Conservation (phyloP, 108 stramenopile species). For the Skeletonema grethae region DNA sequence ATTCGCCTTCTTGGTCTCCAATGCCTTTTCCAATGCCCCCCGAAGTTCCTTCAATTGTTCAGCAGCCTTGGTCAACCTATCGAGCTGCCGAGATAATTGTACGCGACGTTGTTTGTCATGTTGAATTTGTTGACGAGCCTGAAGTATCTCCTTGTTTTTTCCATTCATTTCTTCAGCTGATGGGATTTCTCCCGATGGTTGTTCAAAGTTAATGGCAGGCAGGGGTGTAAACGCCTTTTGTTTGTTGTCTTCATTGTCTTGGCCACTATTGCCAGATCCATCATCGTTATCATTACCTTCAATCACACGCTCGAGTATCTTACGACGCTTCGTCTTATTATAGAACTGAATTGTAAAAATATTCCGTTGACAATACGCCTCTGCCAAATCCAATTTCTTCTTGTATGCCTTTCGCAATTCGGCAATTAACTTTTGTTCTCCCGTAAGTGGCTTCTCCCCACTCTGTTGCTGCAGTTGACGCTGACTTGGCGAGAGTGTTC, state of each 20-base stretch:
- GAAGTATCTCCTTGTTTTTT: conserved; percentile 31
- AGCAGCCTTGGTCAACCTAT: conserved; percentile 5
- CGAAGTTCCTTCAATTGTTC: conserved; percentile 14
- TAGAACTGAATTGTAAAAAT: conserved; percentile 56
- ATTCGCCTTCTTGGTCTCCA: neutral
- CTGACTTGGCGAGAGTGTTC: conserved; percentile 2
- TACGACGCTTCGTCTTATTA: conserved; percentile 53
- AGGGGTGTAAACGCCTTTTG: neutral
- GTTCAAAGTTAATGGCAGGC: neutral
- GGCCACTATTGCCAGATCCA: neutral
- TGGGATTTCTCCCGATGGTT: conserved; percentile 11
- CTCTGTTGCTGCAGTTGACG: neutral
- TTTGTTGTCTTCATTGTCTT: neutral
- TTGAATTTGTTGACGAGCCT: conserved; percentile 25
- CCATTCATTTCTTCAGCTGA: conserved; percentile 23
- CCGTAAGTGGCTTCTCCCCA: conserved; percentile 14
- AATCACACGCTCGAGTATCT: conserved; percentile 43
- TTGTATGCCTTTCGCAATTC: conserved; percentile 50
- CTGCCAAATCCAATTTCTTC: conserved; percentile 60
- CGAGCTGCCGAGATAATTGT: conserved; percentile 18
- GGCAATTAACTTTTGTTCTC: conserved; percentile 40
- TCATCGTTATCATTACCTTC: conserved; percentile 1
- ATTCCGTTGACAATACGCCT: conserved; percentile 53
- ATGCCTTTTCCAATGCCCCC: conserved; percentile 20
- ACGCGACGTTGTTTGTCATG: conserved; percentile 32